Conservation (phyloP, 2,329 filamentous ascomycete genomes). For the Calycina herbarum region DNA sequence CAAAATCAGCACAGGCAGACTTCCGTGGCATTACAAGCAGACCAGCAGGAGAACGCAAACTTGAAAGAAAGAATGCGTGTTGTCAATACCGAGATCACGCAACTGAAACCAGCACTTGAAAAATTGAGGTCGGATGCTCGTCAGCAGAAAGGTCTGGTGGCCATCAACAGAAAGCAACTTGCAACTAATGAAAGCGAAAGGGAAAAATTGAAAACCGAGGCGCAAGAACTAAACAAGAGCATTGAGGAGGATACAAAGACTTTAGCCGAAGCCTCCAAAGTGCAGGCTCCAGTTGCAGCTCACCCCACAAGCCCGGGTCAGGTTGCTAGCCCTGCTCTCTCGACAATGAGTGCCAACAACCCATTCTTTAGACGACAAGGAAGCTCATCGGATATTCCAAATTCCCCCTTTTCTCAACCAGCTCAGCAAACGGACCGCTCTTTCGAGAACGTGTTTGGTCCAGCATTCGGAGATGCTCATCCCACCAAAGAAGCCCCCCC, state of each 20-base stretch:
- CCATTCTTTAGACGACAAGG: slow-evolving; percentile 83
- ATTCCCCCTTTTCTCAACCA: slow-evolving; percentile 46
- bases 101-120: slow-evolving; percentile 87
- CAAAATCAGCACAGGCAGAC: slow-evolving; percentile 80
- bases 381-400: slow-evolving; percentile 53
- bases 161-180: slow-evolving; percentile 98
- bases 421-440: slow-evolving; percentile 58
- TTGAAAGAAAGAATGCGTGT: slow-evolving; percentile 86
- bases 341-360: slow-evolving; percentile 77
- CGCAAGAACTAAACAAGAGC: slow-evolving; percentile 64
- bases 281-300: slow-evolving; percentile 40
- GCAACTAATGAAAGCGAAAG: slow-evolving; percentile 84
- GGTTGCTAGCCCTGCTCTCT: slow-evolving; percentile 69
- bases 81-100: slow-evolving; percentile 77
- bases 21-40: slow-evolving; percentile 71
- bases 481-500: slow-evolving; percentile 47
- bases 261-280: slow-evolving; percentile 48
- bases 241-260: slow-evolving; percentile 59
- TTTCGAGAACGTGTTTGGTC: slow-evolving; percentile 86
- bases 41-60: slow-evolving; percentile 82
- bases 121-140: slow-evolving; percentile 89
- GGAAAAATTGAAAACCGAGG: slow-evolving; percentile 82
- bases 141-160: slow-evolving; percentile 93
- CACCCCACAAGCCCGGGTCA: slow-evolving; percentile 42
- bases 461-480: slow-evolving; percentile 53